Conservation (phyloP, 1,284 basidiomycete genomes). For the Rhodotorula sp. region DNA sequence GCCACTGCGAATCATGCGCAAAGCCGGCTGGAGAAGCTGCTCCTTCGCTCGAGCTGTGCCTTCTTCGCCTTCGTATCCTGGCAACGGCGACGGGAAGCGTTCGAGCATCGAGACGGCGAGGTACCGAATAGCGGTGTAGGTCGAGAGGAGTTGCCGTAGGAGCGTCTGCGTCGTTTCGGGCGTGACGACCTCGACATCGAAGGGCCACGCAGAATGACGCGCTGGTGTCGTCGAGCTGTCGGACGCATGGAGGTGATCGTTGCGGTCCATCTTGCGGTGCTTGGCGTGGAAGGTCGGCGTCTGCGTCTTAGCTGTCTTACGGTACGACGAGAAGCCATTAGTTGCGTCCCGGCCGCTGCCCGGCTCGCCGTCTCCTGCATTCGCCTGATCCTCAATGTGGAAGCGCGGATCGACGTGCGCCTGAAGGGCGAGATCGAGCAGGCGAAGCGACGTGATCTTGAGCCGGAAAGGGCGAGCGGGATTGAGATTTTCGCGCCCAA, state of each 20-base stretch:
- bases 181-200: slow-evolving; percentile 27
- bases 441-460: slow-evolving; percentile 34
- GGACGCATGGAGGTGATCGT: background rate
- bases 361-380: background rate
- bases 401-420: slow-evolving; percentile 30
- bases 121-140: slow-evolving; percentile 32
- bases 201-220: slow-evolving; percentile 30
- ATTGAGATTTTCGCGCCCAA: slow-evolving; percentile 27
- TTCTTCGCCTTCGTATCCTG: slow-evolving; percentile 31
- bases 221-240: background rate
- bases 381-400: slow-evolving; percentile 4
- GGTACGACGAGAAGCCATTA: slow-evolving; percentile 35
- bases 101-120: slow-evolving; percentile 36
- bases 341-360: background rate
- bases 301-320: slow-evolving; percentile 25
- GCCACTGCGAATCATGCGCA: slow-evolving; percentile 40
- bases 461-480: slow-evolving; percentile 37
- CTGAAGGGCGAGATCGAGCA: slow-evolving; percentile 37
- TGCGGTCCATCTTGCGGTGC: slow-evolving; percentile 16
- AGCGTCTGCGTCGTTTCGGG: slow-evolving; percentile 31
- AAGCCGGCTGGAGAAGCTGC: slow-evolving; percentile 33
- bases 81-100: slow-evolving; percentile 35
- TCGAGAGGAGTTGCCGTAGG: slow-evolving; percentile 31
- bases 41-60: slow-evolving; percentile 23
- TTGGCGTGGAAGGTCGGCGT: slow-evolving; percentile 32